A percentile compares a stretch with the other conserved stretches of the same genome.
phyloP scores from a whole-genome alignment of 148 eudicot genomes.

The Hydrangea macrophylla region DNA sequence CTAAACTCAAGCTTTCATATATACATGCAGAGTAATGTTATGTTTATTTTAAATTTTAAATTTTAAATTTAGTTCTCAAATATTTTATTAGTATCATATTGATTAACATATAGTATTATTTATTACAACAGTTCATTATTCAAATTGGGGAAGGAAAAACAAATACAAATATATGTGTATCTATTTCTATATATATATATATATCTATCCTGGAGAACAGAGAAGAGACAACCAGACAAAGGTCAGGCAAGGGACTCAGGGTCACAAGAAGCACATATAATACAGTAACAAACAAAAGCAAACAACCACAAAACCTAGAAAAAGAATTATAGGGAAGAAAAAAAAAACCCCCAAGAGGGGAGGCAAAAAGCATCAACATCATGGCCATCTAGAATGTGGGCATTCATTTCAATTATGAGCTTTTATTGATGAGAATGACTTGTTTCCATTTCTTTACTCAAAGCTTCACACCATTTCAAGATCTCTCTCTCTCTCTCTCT shows the following conservation, averaged over 20 bases:
- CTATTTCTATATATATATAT: no score
- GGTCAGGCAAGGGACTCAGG: no score
- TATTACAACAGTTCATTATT: no score
- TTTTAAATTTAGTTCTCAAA: no score
- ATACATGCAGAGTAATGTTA: no score
- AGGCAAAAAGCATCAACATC: constrained; percentile 15
- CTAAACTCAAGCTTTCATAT: no score
- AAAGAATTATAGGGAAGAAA: not conserved
- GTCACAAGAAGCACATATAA: constrained; percentile 24
- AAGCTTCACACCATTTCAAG: not conserved
- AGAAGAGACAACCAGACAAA: constrained; percentile 22
- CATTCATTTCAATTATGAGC: not conserved
- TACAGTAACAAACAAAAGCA: constrained; percentile 13
- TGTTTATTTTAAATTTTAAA: no score
- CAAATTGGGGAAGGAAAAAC: no score
- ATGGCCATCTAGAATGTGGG: not conserved
- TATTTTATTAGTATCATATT: no score
- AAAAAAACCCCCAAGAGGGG: not conserved
- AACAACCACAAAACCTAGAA: constrained; percentile 3
- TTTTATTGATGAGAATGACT: not conserved
- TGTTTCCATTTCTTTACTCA: not conserved
- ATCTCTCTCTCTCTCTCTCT: not conserved
- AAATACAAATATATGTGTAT: no score
- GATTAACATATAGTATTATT: no score
- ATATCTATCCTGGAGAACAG: constrained; percentile 7